Evolutionary conservation across 805 yeast genomes (phyloP).

Genomic region (Kodamaea neixiangensis): DNA sequence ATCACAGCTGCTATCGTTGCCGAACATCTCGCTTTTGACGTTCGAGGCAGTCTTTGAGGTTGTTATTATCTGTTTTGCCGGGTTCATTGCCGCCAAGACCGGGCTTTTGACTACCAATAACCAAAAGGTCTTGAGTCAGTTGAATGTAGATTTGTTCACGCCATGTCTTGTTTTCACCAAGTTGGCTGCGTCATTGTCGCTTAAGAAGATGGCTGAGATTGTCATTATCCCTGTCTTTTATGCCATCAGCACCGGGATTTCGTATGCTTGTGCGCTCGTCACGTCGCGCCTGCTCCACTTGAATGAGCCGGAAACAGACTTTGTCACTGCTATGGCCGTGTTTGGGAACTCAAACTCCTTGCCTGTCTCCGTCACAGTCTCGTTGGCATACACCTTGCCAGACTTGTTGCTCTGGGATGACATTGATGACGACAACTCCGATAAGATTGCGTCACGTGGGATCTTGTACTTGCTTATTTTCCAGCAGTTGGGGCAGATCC

Average conservation of each 20-base stretch:
- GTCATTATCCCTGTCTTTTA: slow-evolving; percentile 82
- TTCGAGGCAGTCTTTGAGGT: slow-evolving; percentile 92
- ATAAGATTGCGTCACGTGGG: slow-evolving; percentile 77
- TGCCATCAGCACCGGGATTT: slow-evolving; percentile 77
- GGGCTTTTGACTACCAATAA: slow-evolving; percentile 69
- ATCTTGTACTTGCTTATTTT: slow-evolving; percentile 70
- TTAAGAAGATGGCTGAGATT: slow-evolving; percentile 77
- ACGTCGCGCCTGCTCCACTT: slow-evolving; percentile 56
- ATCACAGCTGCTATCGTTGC: slow-evolving; percentile 31
- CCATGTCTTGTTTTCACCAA: slow-evolving; percentile 93
- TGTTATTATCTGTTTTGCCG: slow-evolving; percentile 80
- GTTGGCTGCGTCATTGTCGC: slow-evolving; percentile 62
- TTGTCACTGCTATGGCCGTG: slow-evolving; percentile 95
- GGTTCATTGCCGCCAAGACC: slow-evolving; percentile 77
- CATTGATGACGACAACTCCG: slow-evolving; percentile 62
- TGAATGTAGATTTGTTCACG: slow-evolving; percentile 91
- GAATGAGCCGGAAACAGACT: slow-evolving; percentile 78
- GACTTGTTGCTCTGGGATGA: slow-evolving; percentile 70
- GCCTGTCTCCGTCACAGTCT: slow-evolving; percentile 87
- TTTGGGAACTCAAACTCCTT: slow-evolving; percentile 94
- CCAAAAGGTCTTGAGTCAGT: slow-evolving; percentile 73
- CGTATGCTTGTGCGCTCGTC: slow-evolving; percentile 61
- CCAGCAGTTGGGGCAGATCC: slow-evolving; percentile 80
- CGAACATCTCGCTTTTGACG: slow-evolving; percentile 63
- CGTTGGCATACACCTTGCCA: slow-evolving; percentile 75